Conservation (phyloP, 2,329 filamentous ascomycete genomes). For the Xylaria hypoxylon region DNA sequence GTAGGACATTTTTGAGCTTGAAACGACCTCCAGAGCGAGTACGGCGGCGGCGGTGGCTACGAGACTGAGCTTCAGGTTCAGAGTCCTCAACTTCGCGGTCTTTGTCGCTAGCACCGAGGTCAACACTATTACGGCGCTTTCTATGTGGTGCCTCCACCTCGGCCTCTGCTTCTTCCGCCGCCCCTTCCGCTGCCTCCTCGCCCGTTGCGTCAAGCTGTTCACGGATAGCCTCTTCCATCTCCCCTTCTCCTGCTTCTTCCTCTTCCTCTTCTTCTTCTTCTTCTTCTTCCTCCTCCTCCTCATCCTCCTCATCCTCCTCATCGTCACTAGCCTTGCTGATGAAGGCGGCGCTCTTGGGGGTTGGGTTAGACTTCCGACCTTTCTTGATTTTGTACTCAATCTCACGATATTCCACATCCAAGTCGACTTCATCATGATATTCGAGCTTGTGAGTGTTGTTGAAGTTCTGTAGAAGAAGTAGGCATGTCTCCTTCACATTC, state of each 20-base stretch:
- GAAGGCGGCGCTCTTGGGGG: constrained; percentile 38
- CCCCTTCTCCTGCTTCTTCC: constrained; percentile 33
- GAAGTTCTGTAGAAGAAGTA: constrained; percentile 42
- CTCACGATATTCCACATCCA: constrained; percentile 43
- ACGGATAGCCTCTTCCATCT: constrained; percentile 31
- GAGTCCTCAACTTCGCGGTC: constrained; percentile 42
- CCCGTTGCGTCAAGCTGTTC: constrained; percentile 26
- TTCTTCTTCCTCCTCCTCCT: too few relatives aligned
- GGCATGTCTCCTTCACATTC: constrained; percentile 43
- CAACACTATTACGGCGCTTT: constrained; percentile 34
- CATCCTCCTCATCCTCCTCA: constrained; percentile 37
- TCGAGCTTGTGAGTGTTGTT: constrained; percentile 42
- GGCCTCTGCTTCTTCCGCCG: background rate
- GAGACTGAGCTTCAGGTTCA: constrained; percentile 35
- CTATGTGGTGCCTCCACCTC: constrained; percentile 1
- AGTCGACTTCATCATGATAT: constrained; percentile 42
- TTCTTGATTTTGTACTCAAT: constrained; percentile 45
- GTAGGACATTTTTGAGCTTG: constrained; percentile 8
- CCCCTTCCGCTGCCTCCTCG: constrained; percentile 22
- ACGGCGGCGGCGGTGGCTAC: constrained; percentile 6
- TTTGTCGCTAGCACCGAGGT: constrained; percentile 34
- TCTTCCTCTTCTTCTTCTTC: constrained; percentile 9
- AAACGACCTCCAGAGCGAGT: constrained; percentile 1
- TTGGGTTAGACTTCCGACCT: constrained; percentile 36
- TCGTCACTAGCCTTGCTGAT: constrained; percentile 44